phyloP scores from a whole-genome alignment of 805 yeast species.

The Yarrowia yakushimensis region DNA sequence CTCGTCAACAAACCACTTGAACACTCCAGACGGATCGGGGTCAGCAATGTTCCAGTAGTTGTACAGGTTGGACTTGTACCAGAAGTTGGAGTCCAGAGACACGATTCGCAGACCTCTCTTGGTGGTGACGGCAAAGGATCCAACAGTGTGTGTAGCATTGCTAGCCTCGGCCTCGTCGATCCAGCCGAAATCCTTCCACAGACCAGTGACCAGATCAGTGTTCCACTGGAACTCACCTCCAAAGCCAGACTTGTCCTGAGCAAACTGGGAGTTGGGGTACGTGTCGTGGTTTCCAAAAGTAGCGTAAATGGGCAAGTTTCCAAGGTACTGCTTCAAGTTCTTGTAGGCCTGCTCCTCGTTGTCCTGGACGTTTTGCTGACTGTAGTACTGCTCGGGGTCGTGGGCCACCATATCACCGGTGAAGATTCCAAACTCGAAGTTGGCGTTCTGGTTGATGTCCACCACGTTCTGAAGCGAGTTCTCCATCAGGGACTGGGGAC shows the following conservation, averaged over 20 bases:
- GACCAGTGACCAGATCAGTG: slow-evolving; percentile 46
- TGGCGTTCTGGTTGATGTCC: slow-evolving; percentile 38
- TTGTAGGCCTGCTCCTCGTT: slow-evolving; percentile 52
- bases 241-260: slow-evolving; percentile 50
- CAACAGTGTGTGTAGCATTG: slow-evolving; percentile 44
- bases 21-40: slow-evolving; percentile 61
- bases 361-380: slow-evolving; percentile 46
- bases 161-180: slow-evolving; percentile 37
- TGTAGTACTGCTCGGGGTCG: slow-evolving; percentile 45
- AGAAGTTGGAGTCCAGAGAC: slow-evolving; percentile 63
- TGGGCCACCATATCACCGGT: slow-evolving; percentile 77
- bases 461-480: slow-evolving; percentile 49
- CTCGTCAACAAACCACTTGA: slow-evolving; percentile 59
- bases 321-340: slow-evolving; percentile 51
- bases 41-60: slow-evolving; percentile 47
- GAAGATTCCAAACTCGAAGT: slow-evolving; percentile 61
- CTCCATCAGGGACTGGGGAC: slow-evolving; percentile 61
- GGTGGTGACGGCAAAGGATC: slow-evolving; percentile 59
- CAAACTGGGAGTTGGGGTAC: slow-evolving; percentile 67
- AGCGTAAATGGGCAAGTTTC: slow-evolving; percentile 55
- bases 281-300: slow-evolving; percentile 71
- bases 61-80: slow-evolving; percentile 62
- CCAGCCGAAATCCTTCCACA: slow-evolving; percentile 51
- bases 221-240: slow-evolving; percentile 47
- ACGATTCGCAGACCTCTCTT: slow-evolving; percentile 56